Evolutionary conservation across 108 stramenopile species (phyloP), one percentile per base, ranked within the genome.

Genomic region (Cylindrotheca closterium): DNA sequence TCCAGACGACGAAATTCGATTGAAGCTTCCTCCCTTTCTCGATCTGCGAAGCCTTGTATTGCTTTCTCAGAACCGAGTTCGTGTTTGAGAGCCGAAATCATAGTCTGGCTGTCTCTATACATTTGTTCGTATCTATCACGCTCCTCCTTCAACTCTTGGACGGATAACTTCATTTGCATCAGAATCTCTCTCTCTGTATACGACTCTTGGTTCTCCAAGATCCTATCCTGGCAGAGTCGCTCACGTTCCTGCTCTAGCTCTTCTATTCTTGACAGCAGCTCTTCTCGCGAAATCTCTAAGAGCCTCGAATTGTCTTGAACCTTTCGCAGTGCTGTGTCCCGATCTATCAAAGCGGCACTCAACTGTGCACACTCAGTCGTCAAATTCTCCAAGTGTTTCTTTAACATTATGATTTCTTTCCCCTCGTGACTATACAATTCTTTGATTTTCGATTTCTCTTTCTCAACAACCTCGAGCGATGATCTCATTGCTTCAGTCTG

Each of bases 371-470:
- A 42, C 15, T 63, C 62, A n/a, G 50, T 49, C 4, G 50, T 23
- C 29, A 17, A 51, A 12, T 1, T 51, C 4, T 30, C 25, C n/a
- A 63, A 2, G 7, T 63, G 49, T 4, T 0, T 19, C 27, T 51
- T 63, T 32, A 63, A 21, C 48, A 30, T 32, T 8, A 10, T 29
- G 51, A 63, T 63, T 2, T 17, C 28, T n/a, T 50, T 27, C 7
- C 22, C 26, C 19, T 63, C 62, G 1, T 32, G 47, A 28, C 50
- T 15, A 47, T 28, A 28, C 17, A 51, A 28, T n/a, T 37, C 30
- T 22, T 63, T 50, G 4, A 63, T n/a, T 5, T 47, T 45, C 2
- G 47, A 10, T 42, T 61, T 47, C 19, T 61, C 60, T n/a, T 31
- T 15, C 47, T 22, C 4, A 1, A 49, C 17, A 3, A 21, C 27